phyloP scores from a whole-genome alignment of 805 yeast genomes.

The Sugiyamaella qingdaonensis region DNA sequence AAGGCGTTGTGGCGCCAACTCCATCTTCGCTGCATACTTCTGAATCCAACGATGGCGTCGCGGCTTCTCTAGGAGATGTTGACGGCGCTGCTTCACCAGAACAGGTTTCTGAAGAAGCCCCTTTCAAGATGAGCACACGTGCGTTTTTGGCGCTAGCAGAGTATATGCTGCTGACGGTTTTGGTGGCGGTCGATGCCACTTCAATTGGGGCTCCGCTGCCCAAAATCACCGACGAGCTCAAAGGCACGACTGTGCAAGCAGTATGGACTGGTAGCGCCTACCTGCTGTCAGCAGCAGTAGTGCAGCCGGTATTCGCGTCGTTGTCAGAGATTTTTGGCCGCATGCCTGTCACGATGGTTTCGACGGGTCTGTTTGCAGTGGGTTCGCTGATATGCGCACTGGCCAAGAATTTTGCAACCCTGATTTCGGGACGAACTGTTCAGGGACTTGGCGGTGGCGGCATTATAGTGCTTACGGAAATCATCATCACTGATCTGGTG shows the following conservation, averaged over 20 bases:
- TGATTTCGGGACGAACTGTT: slow-evolving; percentile 63
- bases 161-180: slow-evolving; percentile 14
- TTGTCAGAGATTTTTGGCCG: slow-evolving; percentile 34
- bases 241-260: slow-evolving; percentile 27
- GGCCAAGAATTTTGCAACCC: slow-evolving; percentile 50
- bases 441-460: slow-evolving; percentile 59
- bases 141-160: slow-evolving; percentile 5
- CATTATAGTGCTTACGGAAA: slow-evolving; percentile 47
- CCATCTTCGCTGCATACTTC: no score
- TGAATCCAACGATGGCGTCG: no score
- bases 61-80: background rate
- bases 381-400: slow-evolving; percentile 61
- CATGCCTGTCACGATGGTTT: slow-evolving; percentile 44
- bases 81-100: background rate
- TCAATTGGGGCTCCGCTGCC: slow-evolving; percentile 17
- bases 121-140: slow-evolving; percentile 6
- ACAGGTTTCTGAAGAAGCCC: background rate
- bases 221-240: slow-evolving; percentile 14
- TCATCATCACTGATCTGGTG: slow-evolving; percentile 51
- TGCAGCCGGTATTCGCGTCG: slow-evolving; percentile 15
- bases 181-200: slow-evolving; percentile 20
- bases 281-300: slow-evolving; percentile 22
- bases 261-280: slow-evolving; percentile 32
- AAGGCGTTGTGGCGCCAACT: no score
- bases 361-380: slow-evolving; percentile 51